Conservation (phyloP, 306 rosid species). For the Alnus glutinosa region DNA sequence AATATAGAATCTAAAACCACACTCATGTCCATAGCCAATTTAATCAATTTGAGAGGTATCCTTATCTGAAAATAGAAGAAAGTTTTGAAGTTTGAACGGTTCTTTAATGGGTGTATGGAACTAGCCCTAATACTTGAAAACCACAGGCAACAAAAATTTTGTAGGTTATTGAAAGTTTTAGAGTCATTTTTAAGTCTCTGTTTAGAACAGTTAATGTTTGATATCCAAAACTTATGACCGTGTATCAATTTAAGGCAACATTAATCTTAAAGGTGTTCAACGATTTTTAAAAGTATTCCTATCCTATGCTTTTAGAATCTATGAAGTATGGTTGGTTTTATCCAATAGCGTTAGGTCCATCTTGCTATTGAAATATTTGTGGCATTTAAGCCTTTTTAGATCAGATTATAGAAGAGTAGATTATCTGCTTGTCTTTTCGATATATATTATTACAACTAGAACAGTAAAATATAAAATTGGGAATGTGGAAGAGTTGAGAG, state of each 20-base stretch:
- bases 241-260: too few species aligned
- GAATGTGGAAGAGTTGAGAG: neutral
- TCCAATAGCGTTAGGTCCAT: neutral
- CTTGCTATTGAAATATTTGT: neutral
- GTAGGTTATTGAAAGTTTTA: neutral
- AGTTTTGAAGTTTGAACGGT: neutral
- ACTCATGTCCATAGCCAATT: neutral
- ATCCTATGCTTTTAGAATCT: neutral
- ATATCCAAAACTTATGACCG: too few species aligned
- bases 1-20: neutral
- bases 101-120: neutral
- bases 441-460: neutral
- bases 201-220: neutral
- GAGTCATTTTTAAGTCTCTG: neutral
- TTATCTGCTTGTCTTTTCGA: neutral
- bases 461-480: neutral
- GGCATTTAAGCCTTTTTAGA: neutral
- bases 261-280: neutral
- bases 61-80: neutral
- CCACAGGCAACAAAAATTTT: neutral
- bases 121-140: neutral
- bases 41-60: neutral
- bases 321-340: neutral
- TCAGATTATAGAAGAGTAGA: neutral
- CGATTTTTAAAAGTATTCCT: neutral